phyloP scores from a whole-genome alignment of 2,329 filamentous ascomycete genomes.

The Aspergillus niger region DNA sequence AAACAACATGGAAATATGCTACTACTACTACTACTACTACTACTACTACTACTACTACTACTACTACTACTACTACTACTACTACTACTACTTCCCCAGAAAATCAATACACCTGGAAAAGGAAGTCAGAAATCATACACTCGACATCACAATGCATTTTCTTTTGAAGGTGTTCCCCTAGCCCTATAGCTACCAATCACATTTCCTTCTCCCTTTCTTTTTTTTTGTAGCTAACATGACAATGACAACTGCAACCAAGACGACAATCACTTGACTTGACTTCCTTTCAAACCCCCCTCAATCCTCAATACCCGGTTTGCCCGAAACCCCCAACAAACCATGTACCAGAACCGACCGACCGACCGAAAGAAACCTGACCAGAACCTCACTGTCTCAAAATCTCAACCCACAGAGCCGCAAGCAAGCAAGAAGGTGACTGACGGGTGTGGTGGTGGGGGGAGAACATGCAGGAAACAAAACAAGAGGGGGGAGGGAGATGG shows the following conservation, averaged over 20 bases:
- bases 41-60: too few species aligned
- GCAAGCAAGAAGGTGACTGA: not conserved
- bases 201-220: not conserved
- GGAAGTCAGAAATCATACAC: conserved; percentile 11
- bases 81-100: too few species aligned
- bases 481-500: not conserved
- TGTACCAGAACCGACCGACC: not conserved
- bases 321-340: not conserved
- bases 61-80: too few species aligned
- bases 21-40: too few species aligned
- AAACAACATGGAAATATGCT: too few species aligned
- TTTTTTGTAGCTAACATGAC: not conserved
- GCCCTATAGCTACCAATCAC: not conserved
- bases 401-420: not conserved
- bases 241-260: not conserved
- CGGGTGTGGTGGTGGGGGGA: not conserved
- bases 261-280: not conserved
- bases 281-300: not conserved
- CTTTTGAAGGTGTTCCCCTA: not conserved
- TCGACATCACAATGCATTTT: not conserved
- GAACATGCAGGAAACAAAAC: not conserved
- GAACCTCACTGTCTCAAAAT: conserved; percentile 1
- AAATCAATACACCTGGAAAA: conserved; percentile 6
- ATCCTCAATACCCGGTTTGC: not conserved
- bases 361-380: conserved; percentile 6